Base-by-base conservation (phyloP, 345 rosid genomes). In the Cardiospermum halicacabum region DNA sequence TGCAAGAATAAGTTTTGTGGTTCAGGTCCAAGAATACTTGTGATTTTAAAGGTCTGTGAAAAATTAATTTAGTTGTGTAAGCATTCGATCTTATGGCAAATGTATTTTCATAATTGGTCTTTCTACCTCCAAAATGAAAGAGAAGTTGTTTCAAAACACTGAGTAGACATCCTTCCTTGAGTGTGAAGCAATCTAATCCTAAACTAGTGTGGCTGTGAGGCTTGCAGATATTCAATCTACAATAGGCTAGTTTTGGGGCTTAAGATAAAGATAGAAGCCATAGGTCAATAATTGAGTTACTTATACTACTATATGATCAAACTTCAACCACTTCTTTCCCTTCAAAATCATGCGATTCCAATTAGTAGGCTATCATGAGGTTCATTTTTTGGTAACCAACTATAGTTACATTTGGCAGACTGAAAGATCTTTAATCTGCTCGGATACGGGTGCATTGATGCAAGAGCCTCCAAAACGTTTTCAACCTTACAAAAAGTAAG, bases 381-480 rank as follows among this genome's bases (percentile, higher is more conserved):
- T 65, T 54, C 37, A 12, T 12, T 11, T 39, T 32, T 58, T 37
- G 36, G 34, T 64, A 53, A 24, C 18, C 18, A 19, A 39, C 18
- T 37, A 30, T 39, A 53, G 8, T 16, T 59, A 55, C 42, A 21
- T 56, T 66, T 19, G 78, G 78, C 85, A 94, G 99, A 80, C 82
- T 19, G 97, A 94, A 76, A 89, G 86, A 78, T 94, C 96, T 57
- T 85, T 85, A 66, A 82, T 94, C 56, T 94, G 99, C 69, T 82
- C 82, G 18, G 99, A 94, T 80, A 94, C 99, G 22, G 97, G 99
- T 69, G 87, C 96, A 31, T 66, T 91, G 82, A 71, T 91, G 81
- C 81, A 79, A 73, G 95, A 77, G 63, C 81, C 89, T 66, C 61
- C 81, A 1, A 80, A 71, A 70, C 83, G 85, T 53, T 82, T 82